Evolutionary conservation across 2,329 filamentous ascomycete genomes (phyloP).

Genomic region (Beauveria varroae): DNA sequence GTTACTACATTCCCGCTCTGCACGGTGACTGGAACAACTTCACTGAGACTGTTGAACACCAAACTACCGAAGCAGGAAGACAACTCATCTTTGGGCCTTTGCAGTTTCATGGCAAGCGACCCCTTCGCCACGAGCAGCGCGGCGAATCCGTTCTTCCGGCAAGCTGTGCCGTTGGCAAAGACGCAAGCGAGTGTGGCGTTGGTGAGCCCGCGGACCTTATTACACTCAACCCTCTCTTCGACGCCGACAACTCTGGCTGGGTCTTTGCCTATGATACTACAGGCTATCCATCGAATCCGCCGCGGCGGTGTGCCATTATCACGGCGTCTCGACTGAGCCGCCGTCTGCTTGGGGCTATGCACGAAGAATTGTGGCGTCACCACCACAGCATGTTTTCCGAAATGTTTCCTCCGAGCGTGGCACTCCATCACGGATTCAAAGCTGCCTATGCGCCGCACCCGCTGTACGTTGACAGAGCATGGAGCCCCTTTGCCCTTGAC

Average conservation of each 20-base stretch:
- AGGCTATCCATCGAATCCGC: constrained; percentile 57
- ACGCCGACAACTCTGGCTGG: constrained; percentile 64
- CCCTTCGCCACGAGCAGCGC: constrained; percentile 43
- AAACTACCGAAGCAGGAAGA: constrained; percentile 45
- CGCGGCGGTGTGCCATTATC: constrained; percentile 63
- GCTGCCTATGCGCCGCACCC: constrained; percentile 76
- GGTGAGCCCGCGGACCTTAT: constrained; percentile 69
- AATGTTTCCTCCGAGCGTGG: constrained; percentile 67
- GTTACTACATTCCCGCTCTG: constrained; percentile 66
- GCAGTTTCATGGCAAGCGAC: constrained; percentile 38
- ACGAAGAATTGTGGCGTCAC: constrained; percentile 60
- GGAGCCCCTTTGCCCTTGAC: constrained; percentile 63
- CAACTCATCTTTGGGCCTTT: constrained; percentile 64
- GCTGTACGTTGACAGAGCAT: constrained; percentile 69
- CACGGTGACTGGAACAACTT: constrained; percentile 71
- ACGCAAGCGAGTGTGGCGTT: constrained; percentile 52
- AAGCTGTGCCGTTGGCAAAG: constrained; percentile 46
- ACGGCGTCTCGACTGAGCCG: constrained; percentile 62
- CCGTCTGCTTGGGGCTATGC: constrained; percentile 62
- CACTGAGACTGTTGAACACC: constrained; percentile 53
- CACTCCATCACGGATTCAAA: constrained; percentile 70
- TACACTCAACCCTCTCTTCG: constrained; percentile 70
- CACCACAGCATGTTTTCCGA: constrained; percentile 70
- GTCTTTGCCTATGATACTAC: constrained; percentile 63
- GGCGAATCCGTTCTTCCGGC: constrained; percentile 46